Base-by-base conservation (phyloP, 164 flowering plant genomes). In the Piper betle region DNA sequence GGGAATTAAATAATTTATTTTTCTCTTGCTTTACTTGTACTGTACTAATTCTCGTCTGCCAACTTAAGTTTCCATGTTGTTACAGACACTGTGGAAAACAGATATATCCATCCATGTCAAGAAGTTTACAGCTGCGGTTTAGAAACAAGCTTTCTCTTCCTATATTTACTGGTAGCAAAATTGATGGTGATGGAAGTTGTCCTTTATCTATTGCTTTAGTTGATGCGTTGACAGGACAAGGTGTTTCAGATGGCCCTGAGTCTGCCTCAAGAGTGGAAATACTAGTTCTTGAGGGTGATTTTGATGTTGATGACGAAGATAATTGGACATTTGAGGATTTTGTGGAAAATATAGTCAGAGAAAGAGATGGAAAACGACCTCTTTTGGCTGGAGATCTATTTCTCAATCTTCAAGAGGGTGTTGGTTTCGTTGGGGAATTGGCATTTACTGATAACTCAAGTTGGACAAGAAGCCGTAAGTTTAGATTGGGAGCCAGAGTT, bases 91-190 rank as follows among this genome's bases (percentile, higher is more conserved):
- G 67, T 61, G 84, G 63, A 38, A 76, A 80, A 61, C 84, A 80
- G 38, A 58, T 68, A 39, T 62, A 75, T 64, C 68, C 76, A 59
- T 68, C 79, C 37, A 78, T 73, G 10, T 71, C 81, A 60, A 78
- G 84, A 64, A 81, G 74, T 77, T 72, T 91, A 64, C 80, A 78
- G 39, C 76, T 91, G 7, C 74, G 76, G 73, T 88, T 91, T 70
- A 53, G 62, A 19, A 80, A 66, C 66, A 75, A 62, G 52, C 76
- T 86, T 38, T 84, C 82, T 69, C 86, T 84, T 67, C 95, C 95
- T 1, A 77, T 92, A 20, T 85, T 85, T 65, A 85, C 98, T 60
- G 91, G 91, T 40, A 70, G 85, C 52, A 84, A 75, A 74, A 81
- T 92, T 62, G 87, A 86, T 74, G 96, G 84, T 65, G 90, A 82